Evolutionary conservation across 2,329 filamentous ascomycete species (phyloP), one percentile per base, ranked within the genome.

Genomic region (Phialemoniopsis sp.): DNA sequence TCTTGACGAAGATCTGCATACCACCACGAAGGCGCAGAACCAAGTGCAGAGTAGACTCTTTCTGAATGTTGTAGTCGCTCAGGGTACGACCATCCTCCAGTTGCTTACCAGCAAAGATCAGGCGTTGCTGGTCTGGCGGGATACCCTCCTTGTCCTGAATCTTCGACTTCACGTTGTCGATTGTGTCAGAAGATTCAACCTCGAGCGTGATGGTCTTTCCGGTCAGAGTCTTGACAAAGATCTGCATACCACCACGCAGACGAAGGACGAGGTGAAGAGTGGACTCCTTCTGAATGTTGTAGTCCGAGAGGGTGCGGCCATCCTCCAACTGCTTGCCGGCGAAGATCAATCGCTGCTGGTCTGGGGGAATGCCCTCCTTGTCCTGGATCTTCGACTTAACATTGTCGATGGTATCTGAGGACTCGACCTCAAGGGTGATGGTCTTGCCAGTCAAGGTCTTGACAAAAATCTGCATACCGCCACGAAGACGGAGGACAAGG

Each of bases 341-440:
- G 53, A 96, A 96, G 63, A 96, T 96, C 51, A 96, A 67, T 54
- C 90, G 91, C 73, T 96, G 90, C 68, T 97, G 90, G 60, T 96
- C 90, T 10, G 90, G 90, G 34, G 90, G 91, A 41, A 96, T 96
- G 18, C 90, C 90, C 67, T 96, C 90, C 80, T 96, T 96, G 59
- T 96, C 90, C 67, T 96, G 90, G 32, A 96, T 96, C 79, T 96
- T 96, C 37, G 78, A 82, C 81, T 96, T 96, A 30, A 96, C 90
- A 46, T 95, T 95, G 73, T 95, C 89, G 66, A 95, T 95, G 31
- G 89, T 95, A 55, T 95, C 89, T 1, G 81, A 87, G 0, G 85
- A 89, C 64, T 94, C 88, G 1, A 94, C 88, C 69, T 94, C 89
- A 3, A 94, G 74, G 7, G 89, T 95, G 60, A 95, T 95, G 38